Base-by-base conservation (phyloP, 148 eudicot species). In the Oxyria digyna region DNA sequence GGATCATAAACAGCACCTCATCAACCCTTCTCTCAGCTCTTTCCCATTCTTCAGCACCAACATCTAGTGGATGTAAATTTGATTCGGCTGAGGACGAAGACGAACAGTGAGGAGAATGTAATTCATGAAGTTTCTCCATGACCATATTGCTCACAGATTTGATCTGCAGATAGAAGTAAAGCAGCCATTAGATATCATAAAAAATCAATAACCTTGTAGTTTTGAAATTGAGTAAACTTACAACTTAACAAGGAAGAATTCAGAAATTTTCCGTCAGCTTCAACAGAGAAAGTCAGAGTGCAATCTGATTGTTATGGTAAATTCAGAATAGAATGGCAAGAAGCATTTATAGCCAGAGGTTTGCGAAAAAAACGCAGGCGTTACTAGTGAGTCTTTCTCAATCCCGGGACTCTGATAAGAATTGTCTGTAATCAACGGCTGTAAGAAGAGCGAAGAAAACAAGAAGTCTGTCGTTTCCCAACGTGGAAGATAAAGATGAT, bases 21-120 rank as follows among this genome's bases (percentile, higher is more conserved):
- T 50, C 43, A 50, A 57, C 74, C 41, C 54, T 75, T 43, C 42
- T 62, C 59, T 81, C 79, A 67, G 74, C 83, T 18, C 72, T 70
- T 50, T 66, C n/a, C 83, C 79, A 77, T 69, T 68, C 69, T 67
- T 62, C 76, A 23, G 73, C 70, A 67, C 46, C 79, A 71, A 75
- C 13, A 32, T 70, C 55, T 43, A 62, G 43, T 67, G 74, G 52
- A 63, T 18, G 69, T 24, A 46, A 4, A 71, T 35, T 35, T 35
- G 62, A 24, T 23, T 27, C 9, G 5, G 52, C n/a, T 24, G 78
- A 69, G 8, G 74, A 62, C 8, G 69, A 64, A 29, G 67, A 67
- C 4, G 69, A 65, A 10, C 55, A 41, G 40, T 67, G 57, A 59
- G 0, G 38, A 29, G 65, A 29, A 59, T 59, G 18, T 3, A 27